phyloP scores from a whole-genome alignment of 2,329 filamentous ascomycete species.

The Penicillium corylophilum region DNA sequence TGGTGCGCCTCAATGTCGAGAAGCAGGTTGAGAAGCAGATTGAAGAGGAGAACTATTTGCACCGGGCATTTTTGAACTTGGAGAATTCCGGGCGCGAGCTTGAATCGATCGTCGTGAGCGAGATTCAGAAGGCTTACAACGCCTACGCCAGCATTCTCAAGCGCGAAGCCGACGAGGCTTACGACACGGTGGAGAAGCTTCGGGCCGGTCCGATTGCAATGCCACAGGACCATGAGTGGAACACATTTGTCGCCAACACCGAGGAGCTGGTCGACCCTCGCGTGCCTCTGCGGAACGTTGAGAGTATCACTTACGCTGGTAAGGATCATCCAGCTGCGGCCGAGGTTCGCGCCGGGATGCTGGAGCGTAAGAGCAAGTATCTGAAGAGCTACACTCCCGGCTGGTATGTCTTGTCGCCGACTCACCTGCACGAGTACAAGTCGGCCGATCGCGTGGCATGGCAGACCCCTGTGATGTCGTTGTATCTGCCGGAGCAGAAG shows the following conservation, averaged over 20 bases:
- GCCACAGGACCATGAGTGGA: slow-evolving; percentile 92
- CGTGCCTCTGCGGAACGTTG: slow-evolving; percentile 71
- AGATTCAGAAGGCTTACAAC: slow-evolving; percentile 97
- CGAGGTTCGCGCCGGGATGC: slow-evolving; percentile 83
- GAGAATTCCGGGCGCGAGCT: slow-evolving; percentile 92
- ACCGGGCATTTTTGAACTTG: slow-evolving; percentile 89
- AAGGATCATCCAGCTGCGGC: slow-evolving; percentile 78
- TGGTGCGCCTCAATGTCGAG: slow-evolving; percentile 82
- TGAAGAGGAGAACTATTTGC: slow-evolving; percentile 95
- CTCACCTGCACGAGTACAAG: slow-evolving; percentile 97
- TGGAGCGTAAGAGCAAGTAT: slow-evolving; percentile 98
- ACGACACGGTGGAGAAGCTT: slow-evolving; percentile 75
- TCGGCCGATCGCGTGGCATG: slow-evolving; percentile 83
- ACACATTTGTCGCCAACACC: slow-evolving; percentile 73
- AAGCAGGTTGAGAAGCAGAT: slow-evolving; percentile 88
- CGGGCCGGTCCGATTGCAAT: slow-evolving; percentile 84
- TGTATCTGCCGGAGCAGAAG: slow-evolving; percentile 93
- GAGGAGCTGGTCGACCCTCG: slow-evolving; percentile 85
- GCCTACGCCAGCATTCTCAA: slow-evolving; percentile 89
- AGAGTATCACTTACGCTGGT: slow-evolving; percentile 88
- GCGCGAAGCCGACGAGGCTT: slow-evolving; percentile 81
- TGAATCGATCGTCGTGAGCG: slow-evolving; percentile 92
- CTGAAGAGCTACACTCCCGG: slow-evolving; percentile 95
- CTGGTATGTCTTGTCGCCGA: slow-evolving; percentile 96
- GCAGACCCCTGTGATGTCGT: slow-evolving; percentile 90